Percentiles rank a stretch among this genome's conserved stretches.
phyloP scores from a whole-genome alignment of 225 moss, liverwort and hornwort species.

The Pleurozium schreberi region DNA sequence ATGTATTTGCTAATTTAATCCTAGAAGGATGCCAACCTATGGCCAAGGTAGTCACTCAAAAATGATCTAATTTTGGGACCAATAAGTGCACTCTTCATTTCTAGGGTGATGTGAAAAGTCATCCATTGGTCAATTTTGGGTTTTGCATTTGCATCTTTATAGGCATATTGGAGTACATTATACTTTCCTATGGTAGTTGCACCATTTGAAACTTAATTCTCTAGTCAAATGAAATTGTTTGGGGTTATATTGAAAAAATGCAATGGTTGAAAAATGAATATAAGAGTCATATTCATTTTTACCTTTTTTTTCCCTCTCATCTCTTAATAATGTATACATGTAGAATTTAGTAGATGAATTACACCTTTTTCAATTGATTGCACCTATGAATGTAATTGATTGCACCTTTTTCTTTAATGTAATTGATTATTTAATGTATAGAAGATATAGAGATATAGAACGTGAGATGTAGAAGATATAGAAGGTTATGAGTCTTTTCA shows the following conservation, averaged over 20 bases:
- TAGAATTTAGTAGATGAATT: background rate
- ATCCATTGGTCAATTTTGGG: fast-evolving
- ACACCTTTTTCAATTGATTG: background rate
- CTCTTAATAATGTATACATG: background rate
- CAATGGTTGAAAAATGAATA: background rate
- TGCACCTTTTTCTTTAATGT: too few species aligned
- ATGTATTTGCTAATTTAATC: too few species aligned
- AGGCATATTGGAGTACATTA: background rate
- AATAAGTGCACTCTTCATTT: background rate
- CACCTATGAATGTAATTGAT: too few species aligned
- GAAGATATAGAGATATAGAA: background rate
- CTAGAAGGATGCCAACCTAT: fast-evolving
- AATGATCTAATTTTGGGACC: background rate
- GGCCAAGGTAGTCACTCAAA: background rate
- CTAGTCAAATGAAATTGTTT: background rate
- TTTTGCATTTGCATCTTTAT: background rate
- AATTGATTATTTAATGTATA: background rate
- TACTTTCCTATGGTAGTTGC: background rate
- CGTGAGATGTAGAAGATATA: background rate
- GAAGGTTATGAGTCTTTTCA: background rate
- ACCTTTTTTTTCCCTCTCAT: background rate
- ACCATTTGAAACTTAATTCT: background rate
- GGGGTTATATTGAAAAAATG: background rate
- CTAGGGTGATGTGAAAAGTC: background rate
- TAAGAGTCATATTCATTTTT: too few species aligned